Conservation (phyloP, 768 basidiomycete species). For the Mycena crocata region DNA sequence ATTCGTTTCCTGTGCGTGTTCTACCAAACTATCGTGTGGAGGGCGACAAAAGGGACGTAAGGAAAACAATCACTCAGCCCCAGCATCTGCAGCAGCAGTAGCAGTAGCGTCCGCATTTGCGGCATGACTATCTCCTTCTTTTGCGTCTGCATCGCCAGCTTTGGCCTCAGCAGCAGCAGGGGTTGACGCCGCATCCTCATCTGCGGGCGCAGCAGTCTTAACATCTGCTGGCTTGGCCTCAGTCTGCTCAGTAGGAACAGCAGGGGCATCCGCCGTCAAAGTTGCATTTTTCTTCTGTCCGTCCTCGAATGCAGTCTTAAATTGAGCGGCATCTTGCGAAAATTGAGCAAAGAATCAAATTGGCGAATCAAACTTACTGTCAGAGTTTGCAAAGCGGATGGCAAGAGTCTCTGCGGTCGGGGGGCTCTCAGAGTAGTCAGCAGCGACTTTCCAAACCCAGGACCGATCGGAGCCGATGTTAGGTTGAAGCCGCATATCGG, state of each 20-base stretch:
- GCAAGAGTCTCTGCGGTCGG: slow-evolving; percentile 95
- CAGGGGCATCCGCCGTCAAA: slow-evolving; percentile 45
- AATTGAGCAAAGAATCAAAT: background rate
- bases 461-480: slow-evolving; percentile 99
- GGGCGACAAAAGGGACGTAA: background rate
- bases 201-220: slow-evolving; percentile 29
- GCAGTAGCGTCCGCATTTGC: slow-evolving; percentile 38
- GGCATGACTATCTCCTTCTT: slow-evolving; percentile 34
- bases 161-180: slow-evolving; percentile 38
- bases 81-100: slow-evolving; percentile 20
- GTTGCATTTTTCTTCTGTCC: slow-evolving; percentile 79
- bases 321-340: slow-evolving; percentile 79
- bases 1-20: slow-evolving; percentile 27
- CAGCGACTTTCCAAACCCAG: slow-evolving; percentile 98
- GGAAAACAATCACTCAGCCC: slow-evolving; percentile 23
- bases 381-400: slow-evolving; percentile 96
- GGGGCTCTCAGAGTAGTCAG: slow-evolving; percentile 93
- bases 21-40: slow-evolving; percentile 27
- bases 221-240: slow-evolving; percentile 30
- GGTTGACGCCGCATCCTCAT: slow-evolving; percentile 31
- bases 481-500: slow-evolving; percentile 94
- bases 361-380: slow-evolving; percentile 71
- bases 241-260: slow-evolving; percentile 27
- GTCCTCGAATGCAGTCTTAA: slow-evolving; percentile 90
- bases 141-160: slow-evolving; percentile 44